These are phyloP conservation scores for Yamadazyma philogaea DNA, from an alignment of 805 yeast genomes.

Conservation along the genomic window DNA sequence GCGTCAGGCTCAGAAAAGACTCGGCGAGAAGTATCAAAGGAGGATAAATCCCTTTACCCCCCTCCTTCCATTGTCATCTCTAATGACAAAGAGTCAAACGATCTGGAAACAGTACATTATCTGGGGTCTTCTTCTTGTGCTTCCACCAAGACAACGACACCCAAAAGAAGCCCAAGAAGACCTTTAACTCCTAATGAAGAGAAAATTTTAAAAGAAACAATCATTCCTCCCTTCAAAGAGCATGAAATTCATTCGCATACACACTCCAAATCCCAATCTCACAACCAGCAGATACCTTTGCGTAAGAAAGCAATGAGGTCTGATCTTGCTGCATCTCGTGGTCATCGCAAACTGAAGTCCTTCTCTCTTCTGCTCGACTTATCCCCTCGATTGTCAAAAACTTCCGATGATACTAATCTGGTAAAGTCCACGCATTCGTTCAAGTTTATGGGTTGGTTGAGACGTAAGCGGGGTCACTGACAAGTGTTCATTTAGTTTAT, in stretches of 20 bases:
- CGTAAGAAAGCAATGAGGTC: background rate
- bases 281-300: background rate
- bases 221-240: slow-evolving; percentile 23
- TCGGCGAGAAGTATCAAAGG: background rate
- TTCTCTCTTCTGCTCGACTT: slow-evolving; percentile 20
- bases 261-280: background rate
- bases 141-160: slow-evolving; percentile 1
- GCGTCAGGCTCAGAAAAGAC: slow-evolving; percentile 16
- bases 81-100: slow-evolving; percentile 5
- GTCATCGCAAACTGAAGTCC: slow-evolving; percentile 23
- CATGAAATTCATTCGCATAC: background rate
- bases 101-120: slow-evolving; percentile 2
- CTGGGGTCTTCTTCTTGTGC: background rate
- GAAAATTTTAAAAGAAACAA: slow-evolving; percentile 22
- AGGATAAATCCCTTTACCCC: background rate
- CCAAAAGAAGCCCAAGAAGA: slow-evolving; percentile 11
- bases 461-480: slow-evolving; percentile 13
- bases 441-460: slow-evolving; percentile 25
- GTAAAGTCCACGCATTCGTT: slow-evolving; percentile 15
- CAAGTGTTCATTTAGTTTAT: slow-evolving; percentile 1
- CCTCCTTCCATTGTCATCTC: slow-evolving; percentile 7
- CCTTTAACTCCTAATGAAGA: slow-evolving; percentile 24
- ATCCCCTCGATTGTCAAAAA: slow-evolving; percentile 17
- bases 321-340: slow-evolving; percentile 3
- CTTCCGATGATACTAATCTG: slow-evolving; percentile 13